A percentile compares a stretch with the other conserved stretches of the same genome.
Evolutionary conservation across 129 eudicot species (phyloP).

Genomic region (Pittosporum tobira): DNA sequence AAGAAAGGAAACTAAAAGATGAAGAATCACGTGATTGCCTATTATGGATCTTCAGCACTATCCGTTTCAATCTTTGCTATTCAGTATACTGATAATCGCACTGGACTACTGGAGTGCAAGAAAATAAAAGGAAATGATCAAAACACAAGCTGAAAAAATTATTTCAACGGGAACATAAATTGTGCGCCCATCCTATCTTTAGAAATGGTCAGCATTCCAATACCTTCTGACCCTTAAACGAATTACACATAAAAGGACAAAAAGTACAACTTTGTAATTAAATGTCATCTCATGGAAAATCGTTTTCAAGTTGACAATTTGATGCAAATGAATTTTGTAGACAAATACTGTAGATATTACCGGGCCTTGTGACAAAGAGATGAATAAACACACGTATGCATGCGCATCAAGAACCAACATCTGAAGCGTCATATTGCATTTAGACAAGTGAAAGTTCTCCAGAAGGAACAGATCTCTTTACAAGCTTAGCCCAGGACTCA

Average conservation of each 20-base stretch:
- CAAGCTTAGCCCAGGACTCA: constrained; percentile 94
- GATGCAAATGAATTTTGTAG: background rate
- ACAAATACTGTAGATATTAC: constrained; percentile 2
- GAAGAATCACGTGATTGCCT: too few species aligned
- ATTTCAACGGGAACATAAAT: too few species aligned
- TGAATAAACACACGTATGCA: constrained; percentile 7
- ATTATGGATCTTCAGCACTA: background rate
- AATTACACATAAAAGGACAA: background rate
- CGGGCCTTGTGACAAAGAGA: constrained; percentile 11
- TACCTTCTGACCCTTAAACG: too few species aligned
- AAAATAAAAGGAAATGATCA: background rate
- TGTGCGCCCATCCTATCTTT: background rate
- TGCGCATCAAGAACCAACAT: constrained; percentile 8
- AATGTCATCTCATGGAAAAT: constrained; percentile 3
- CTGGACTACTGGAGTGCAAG: background rate
- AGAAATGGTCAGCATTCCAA: background rate
- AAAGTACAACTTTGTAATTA: background rate
- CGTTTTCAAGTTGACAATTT: background rate
- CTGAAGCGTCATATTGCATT: constrained; percentile 12
- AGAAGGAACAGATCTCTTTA: constrained; percentile 74
- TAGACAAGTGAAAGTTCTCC: constrained; percentile 93
- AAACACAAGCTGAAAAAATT: too few species aligned
- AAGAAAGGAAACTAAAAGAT: too few species aligned
- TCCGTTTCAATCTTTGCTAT: background rate
- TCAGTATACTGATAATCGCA: too few species aligned